A percentile compares a stretch with the other conserved stretches of the same genome.
These are phyloP conservation scores for Sugiyamaella neomexicana DNA, from an alignment of 1,139 yeast species.

Conservation along the genomic window DNA sequence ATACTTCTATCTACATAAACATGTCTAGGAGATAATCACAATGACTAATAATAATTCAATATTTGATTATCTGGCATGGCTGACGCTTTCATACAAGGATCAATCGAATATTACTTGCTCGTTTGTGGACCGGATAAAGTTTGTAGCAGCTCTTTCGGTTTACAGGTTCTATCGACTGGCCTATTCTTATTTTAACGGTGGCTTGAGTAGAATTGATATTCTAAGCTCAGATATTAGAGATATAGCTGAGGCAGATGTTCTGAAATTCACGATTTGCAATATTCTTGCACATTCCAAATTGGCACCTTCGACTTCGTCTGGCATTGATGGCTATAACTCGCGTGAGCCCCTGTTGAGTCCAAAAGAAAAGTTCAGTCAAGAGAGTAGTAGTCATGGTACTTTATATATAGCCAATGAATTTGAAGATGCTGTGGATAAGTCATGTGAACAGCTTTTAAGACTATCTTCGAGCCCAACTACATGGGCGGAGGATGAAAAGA, in stretches of 20 bases:
- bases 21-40: no score
- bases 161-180: not conserved
- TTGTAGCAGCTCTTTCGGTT: not conserved
- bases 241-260: not conserved
- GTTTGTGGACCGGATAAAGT: not conserved
- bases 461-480: slow-evolving; percentile 6
- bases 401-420: not conserved
- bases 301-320: not conserved
- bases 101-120: not conserved
- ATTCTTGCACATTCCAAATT: slow-evolving; percentile 6
- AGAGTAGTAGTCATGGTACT: not conserved
- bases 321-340: not conserved
- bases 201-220: not conserved
- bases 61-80: slow-evolving; percentile 15
- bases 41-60: not conserved
- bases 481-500: slow-evolving; percentile 18
- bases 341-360: not conserved
- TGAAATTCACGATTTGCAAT: not conserved
- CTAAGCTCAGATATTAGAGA: not conserved
- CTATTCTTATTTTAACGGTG: not conserved
- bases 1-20: no score
- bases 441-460: not conserved
- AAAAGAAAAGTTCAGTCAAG: not conserved
- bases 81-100: slow-evolving; percentile 10
- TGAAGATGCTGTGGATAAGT: not conserved